Percentiles rank a stretch among this genome's conserved stretches.
phyloP scores from a whole-genome alignment of 352 stramenopile species.

The Globisporangium okanoganense region DNA sequence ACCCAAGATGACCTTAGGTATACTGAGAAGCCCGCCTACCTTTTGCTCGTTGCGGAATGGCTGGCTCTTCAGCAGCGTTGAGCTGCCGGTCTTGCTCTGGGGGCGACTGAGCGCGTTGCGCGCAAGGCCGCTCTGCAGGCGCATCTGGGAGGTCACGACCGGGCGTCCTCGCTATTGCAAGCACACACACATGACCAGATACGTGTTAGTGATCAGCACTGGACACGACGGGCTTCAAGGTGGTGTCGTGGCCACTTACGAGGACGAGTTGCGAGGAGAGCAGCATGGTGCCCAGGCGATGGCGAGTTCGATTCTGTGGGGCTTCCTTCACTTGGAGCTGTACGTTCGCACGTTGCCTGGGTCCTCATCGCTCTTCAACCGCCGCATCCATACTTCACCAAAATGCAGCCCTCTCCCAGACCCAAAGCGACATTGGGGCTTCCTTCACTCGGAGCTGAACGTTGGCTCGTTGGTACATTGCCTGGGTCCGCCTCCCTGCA shows the following conservation, averaged over 20 bases:
- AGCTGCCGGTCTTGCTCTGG: not conserved
- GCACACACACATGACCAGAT: not conserved
- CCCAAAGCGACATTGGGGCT: too few relatives aligned
- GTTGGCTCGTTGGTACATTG: too few relatives aligned
- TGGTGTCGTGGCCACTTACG: not conserved
- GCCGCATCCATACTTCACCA: not conserved
- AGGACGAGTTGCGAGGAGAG: constrained; percentile 1
- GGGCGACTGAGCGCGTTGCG: not conserved
- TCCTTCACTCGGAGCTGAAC: too few relatives aligned
- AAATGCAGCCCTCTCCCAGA: too few relatives aligned
- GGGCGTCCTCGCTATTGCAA: constrained; percentile 4
- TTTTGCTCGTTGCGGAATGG: constrained; percentile 10
- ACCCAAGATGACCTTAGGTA: not conserved
- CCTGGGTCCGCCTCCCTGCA: too few relatives aligned
- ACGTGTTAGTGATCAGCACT: not conserved
- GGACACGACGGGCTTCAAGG: not conserved
- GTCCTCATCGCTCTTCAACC: not conserved
- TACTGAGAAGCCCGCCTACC: not conserved
- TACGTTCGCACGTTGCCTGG: too few relatives aligned
- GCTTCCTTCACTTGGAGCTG: not conserved
- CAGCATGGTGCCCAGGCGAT: not conserved
- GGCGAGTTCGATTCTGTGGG: not conserved
- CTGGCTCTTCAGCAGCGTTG: not conserved
- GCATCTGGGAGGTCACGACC: not conserved
- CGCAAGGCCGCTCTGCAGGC: constrained; percentile 2